Evolutionary conservation across 495 filamentous ascomycete genomes (phyloP).

Genomic region (Tuber magnatum): DNA sequence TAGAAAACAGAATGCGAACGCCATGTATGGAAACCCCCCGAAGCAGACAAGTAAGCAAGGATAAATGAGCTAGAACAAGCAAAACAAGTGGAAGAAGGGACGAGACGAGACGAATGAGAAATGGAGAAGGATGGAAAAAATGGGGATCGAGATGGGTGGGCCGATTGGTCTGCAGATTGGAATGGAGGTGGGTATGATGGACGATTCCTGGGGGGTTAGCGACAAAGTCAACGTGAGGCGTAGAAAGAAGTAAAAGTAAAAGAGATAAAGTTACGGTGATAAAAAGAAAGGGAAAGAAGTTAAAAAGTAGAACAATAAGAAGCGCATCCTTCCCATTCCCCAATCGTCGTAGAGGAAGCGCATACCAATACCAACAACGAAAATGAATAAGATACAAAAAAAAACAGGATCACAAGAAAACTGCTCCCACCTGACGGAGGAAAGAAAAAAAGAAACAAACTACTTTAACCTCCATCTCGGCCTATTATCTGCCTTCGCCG

Average conservation of each 20-base stretch:
- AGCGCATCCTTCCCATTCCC: background rate
- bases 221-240: background rate
- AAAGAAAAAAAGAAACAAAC: slow-evolving; percentile 5
- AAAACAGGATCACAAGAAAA: background rate
- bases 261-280: background rate
- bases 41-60: background rate
- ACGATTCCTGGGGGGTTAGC: background rate
- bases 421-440: background rate
- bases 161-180: background rate
- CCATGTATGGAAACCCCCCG: slow-evolving; percentile 3
- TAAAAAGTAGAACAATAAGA: background rate
- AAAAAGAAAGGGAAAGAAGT: background rate
- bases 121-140: background rate
- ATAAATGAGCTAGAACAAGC: background rate
- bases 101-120: background rate
- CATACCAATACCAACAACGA: background rate
- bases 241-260: background rate
- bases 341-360: background rate
- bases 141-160: background rate
- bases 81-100: background rate
- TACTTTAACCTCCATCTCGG: slow-evolving; percentile 31
- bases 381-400: background rate
- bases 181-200: background rate
- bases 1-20: background rate
- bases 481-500: slow-evolving; percentile 30